Evolutionary conservation across 805 yeast genomes (phyloP), one percentile per base, ranked within the genome.

Genomic region (Zygosaccharomyces siamensis): DNA sequence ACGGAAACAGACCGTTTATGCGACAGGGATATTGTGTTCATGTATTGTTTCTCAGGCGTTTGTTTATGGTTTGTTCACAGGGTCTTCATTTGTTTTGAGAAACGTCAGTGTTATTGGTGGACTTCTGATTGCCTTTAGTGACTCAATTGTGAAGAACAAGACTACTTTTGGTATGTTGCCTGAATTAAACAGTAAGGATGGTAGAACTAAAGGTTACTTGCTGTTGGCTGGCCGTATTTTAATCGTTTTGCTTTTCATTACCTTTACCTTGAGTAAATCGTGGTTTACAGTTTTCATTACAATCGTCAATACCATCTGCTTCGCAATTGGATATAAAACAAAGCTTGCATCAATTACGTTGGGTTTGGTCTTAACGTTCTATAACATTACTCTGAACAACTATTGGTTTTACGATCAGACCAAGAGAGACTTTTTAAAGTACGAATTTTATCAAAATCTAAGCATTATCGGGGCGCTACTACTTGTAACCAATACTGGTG

Each of bases 391-490:
- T 37, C 81, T 83, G 53, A 92, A 93, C 73, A 88, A 88, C 61
- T 92, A 89, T 75, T 92, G 99, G 99, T 73, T 80, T 47, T 83
- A 80, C 66, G 78, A 80, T 45, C 64, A 78, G 44, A 78, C 76
- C 53, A 80, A 83, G 69, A 82, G 97, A 62, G 99, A 92, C 70
- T 86, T 81, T 69, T 72, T 89, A 67, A 86, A 86, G 69, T 93
- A 90, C 68, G 98, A 90, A 70, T 87, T 86, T 68, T 92, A 86
- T 78, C 99, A 93, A 73, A 89, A 96, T 35, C 75, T 92, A 64
- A 85, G 95, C 49, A 92, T 92, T 65, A 90, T 92, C 44, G 99
- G 99, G 49, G 99, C 98, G 1, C 78, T 92, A 54, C 72, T 92
- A 53, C 73, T 93, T 57, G 87, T 93, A 52, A 96, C 88, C 51